A percentile compares a stretch with the other conserved stretches of the same genome.
phyloP scores from a whole-genome alignment of 2,329 filamentous ascomycete species.

The Chaetothyriales sp. region DNA sequence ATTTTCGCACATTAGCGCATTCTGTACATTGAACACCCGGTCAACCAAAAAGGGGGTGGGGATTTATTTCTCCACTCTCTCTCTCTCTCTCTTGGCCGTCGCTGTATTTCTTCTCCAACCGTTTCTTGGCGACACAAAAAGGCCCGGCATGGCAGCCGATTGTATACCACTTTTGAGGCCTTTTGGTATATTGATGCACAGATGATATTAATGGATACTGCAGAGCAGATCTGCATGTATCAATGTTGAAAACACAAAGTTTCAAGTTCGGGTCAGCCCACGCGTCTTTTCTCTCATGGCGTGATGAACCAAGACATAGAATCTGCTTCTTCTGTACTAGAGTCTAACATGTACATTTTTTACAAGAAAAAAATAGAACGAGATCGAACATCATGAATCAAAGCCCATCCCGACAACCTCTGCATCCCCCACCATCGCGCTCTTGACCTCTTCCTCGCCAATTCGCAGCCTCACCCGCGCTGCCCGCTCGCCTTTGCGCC shows the following conservation, averaged over 20 bases:
- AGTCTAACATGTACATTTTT: neutral
- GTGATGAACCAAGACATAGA: neutral
- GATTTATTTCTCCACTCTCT: too few relatives aligned
- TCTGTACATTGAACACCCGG: too few relatives aligned
- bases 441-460: constrained; percentile 77
- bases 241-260: neutral
- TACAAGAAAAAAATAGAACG: neutral
- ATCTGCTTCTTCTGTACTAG: neutral
- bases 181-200: neutral
- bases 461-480: constrained; percentile 77
- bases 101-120: too few relatives aligned
- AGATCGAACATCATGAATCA: constrained; percentile 3
- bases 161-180: neutral
- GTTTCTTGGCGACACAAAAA: neutral
- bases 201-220: neutral
- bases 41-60: too few relatives aligned
- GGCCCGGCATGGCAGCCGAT: neutral
- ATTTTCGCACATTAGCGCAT: too few relatives aligned
- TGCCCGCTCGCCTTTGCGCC: constrained; percentile 62
- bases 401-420: constrained; percentile 73
- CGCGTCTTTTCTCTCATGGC: too few relatives aligned
- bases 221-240: neutral
- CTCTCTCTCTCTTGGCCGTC: too few relatives aligned
- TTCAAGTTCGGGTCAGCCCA: too few relatives aligned
- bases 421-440: constrained; percentile 75